phyloP scores from a whole-genome alignment of 495 filamentous ascomycete genomes.

The Neurospora sp. region DNA sequence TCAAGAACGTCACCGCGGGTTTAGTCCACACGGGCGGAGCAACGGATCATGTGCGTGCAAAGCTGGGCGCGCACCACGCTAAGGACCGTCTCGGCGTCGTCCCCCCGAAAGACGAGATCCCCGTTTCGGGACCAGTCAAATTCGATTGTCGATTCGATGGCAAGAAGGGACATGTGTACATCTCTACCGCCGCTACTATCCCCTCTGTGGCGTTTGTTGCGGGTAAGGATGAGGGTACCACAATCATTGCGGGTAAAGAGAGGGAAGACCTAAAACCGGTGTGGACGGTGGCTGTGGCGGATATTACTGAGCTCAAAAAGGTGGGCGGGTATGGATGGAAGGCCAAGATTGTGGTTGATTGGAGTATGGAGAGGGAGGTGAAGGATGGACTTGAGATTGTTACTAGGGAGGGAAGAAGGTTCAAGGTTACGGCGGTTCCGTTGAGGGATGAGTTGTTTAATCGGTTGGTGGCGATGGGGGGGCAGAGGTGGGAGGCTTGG shows the following conservation, averaged over 20 bases:
- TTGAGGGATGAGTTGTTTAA: constrained; percentile 80
- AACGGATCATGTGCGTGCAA: constrained; percentile 57
- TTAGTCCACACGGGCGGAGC: constrained; percentile 59
- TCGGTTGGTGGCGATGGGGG: constrained; percentile 68
- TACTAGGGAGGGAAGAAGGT: constrained; percentile 43
- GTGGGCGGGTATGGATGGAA: constrained; percentile 85
- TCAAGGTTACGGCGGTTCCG: constrained; percentile 60
- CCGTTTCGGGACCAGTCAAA: constrained; percentile 55
- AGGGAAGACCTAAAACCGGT: constrained; percentile 43
- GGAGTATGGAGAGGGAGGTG: constrained; percentile 66
- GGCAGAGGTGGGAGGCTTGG: constrained; percentile 82
- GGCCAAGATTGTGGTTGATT: constrained; percentile 73
- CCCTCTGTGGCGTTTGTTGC: constrained; percentile 51
- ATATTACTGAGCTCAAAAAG: constrained; percentile 62
- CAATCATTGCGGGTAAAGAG: constrained; percentile 37
- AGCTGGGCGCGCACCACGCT: constrained; percentile 54
- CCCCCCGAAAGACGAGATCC: constrained; percentile 32
- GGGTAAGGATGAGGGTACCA: constrained; percentile 14
- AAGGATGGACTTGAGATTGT: constrained; percentile 67
- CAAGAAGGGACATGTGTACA: constrained; percentile 60
- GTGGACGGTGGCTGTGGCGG: constrained; percentile 44
- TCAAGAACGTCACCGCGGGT: constrained; percentile 60
- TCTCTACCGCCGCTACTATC: constrained; percentile 50
- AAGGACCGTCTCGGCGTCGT: constrained; percentile 64
- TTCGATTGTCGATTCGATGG: constrained; percentile 67